Base-by-base conservation (phyloP, 139 green algal genomes). In the Gonium pectorale region DNA sequence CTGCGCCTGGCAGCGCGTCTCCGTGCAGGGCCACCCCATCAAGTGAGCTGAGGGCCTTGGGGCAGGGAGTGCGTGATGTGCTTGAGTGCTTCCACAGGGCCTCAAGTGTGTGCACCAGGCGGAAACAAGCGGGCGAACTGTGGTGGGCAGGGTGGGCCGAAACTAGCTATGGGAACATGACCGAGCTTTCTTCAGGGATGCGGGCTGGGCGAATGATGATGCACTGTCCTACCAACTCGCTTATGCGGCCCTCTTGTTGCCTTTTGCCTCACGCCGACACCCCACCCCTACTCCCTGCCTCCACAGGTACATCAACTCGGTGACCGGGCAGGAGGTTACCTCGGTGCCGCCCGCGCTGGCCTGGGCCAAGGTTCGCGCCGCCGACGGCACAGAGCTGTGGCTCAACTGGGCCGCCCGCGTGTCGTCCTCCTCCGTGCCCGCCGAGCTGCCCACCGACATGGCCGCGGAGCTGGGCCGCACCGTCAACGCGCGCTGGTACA, bases 1-100 rank as follows among this genome's bases (percentile, higher is more conserved):
- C 26, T 90, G 86, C 64, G 79, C 67, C 26, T 90, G 86, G 86
- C 86, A 87, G 72, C 70, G 79, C 0, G 46, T 87, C 15, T 70
- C 86, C 35, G 38, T 81, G 27, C 70, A 89, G 64, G 78, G 79
- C 35, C 79, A 86, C 24, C 70, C 86, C 22, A 33, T 62, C 63
- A 79, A 67, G 49, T 77, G 43, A 19, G 68, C n/a, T n/a, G n/a
- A n/a, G n/a, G n/a, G n/a, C n/a, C n/a, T n/a, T n/a, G n/a, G n/a
- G n/a, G n/a, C n/a, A n/a, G n/a, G n/a, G n/a, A n/a, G n/a, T n/a
- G n/a, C n/a, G n/a, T n/a, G n/a, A n/a, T n/a, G n/a, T n/a, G n/a
- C n/a, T n/a, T n/a, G n/a, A n/a, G n/a, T n/a, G n/a, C n/a, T n/a
- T n/a, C n/a, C n/a, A n/a, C n/a, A n/a, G n/a, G n/a, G n/a, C n/a